Evolutionary conservation across 306 rosid species (phyloP), one percentile per base, ranked within the genome.

Genomic region (Trifolium subterraneum): DNA sequence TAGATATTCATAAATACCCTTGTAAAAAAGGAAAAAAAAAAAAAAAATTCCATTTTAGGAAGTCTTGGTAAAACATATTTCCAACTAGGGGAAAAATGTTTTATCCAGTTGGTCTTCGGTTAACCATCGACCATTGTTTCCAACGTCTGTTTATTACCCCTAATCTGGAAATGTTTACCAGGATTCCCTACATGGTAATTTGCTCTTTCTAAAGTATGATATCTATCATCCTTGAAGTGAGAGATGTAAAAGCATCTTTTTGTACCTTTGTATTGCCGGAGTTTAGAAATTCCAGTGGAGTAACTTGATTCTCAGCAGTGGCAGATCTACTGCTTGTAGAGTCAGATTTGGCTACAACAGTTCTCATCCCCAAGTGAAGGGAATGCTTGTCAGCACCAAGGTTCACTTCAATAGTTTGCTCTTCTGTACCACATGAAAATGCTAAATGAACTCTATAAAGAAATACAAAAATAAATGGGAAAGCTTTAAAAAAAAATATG

Each of bases 301-400:
- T 75, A 47, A 67, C 79, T 71, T 83, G 75, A 48, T 72, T 80
- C 47, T 73, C 77, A 23, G 38, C 79, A 62, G 78, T 56, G 55
- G 80, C 84, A 79, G 80, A 68, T 63, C 70, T 85, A 54, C 86
- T 77, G 79, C 84, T 69, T 69, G 78, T 72, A 56, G 84, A 83
- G 64, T 81, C 84, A 79, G 81, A 27, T 16, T 84, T 68, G 68
- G 72, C 78, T 44, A 48, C 41, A 67, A 41, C 74, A 77, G 69
- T 39, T 74, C 67, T 76, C 42, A 31, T 48, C 23, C 20, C 76
- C 72, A 65, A 41, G 55, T 64, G 64, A 70, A 79, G 52, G 64
- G 82, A 77, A 74, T 59, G 79, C 78, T 81, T 75, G 54, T 74
- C 73, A 73, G 74, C 73, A 52, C 70, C 84, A 68, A 75, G 42